A percentile compares a stretch with the other conserved stretches of the same genome.
Conservation (phyloP, 495 filamentous ascomycete species). For the Penicillium mononematosum region DNA sequence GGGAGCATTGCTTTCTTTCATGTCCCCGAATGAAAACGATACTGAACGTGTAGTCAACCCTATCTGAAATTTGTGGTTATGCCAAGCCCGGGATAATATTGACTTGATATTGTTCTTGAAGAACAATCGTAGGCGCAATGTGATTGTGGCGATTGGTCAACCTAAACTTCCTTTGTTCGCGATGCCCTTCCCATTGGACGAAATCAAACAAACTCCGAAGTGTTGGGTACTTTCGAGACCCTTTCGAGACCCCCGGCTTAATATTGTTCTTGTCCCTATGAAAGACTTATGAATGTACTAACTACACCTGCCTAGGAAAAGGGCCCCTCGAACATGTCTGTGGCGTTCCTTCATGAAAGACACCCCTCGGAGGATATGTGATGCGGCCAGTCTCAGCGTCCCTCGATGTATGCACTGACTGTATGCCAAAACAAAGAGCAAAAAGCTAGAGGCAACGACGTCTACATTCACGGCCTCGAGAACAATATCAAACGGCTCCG, state of each 20-base stretch:
- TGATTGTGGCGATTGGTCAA: constrained; percentile 1
- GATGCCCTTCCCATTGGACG: neutral
- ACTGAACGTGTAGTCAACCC: neutral
- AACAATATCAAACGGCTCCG: constrained; percentile 8
- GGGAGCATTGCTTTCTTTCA: neutral
- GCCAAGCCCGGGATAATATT: neutral
- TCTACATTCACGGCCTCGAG: neutral
- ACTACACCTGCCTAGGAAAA: neutral
- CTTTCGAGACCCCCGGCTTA: neutral
- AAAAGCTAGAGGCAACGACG: neutral
- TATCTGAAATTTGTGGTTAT: neutral
- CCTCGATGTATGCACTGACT: neutral
- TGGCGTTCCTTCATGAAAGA: constrained; percentile 5
- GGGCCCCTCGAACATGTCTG: too few species aligned
- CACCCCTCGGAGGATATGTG: neutral
- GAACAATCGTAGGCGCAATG: constrained; percentile 9
- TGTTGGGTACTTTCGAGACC: neutral
- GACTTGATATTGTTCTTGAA: constrained; percentile 3
- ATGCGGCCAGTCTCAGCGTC: neutral
- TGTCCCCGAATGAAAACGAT: neutral
- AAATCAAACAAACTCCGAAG: neutral
- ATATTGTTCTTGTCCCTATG: constrained; percentile 6
- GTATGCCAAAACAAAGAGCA: neutral
- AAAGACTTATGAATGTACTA: neutral
- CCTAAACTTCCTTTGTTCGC: neutral